phyloP scores from a whole-genome alignment of 305 asterid species.

The Fraxinus nigra region DNA sequence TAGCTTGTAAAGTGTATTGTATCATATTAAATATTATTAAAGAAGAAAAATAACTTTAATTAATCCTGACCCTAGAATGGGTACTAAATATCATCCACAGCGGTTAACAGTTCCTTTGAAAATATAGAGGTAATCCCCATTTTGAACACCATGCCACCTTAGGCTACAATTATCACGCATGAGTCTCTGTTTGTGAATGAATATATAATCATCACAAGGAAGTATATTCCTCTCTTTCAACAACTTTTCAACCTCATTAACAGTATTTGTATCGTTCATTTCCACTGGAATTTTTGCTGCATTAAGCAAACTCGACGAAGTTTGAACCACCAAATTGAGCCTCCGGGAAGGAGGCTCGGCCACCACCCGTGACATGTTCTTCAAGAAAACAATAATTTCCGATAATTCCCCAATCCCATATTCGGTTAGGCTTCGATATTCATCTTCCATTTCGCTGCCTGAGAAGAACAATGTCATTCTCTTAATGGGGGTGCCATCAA shows the following conservation, averaged over 20 bases:
- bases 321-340: constrained; percentile 51
- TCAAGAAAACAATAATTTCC: constrained; percentile 44
- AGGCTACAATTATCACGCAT: constrained; percentile 65
- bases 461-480: constrained; percentile 52
- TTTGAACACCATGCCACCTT: constrained; percentile 89
- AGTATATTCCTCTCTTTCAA: constrained; percentile 41
- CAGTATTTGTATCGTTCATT: constrained; percentile 49
- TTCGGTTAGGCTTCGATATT: constrained; percentile 32
- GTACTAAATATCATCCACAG: background rate
- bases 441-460: constrained; percentile 55
- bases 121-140: constrained; percentile 63
- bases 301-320: constrained; percentile 54
- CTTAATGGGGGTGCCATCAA: constrained; percentile 60
- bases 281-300: constrained; percentile 56
- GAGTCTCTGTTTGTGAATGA: constrained; percentile 77
- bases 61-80: background rate
- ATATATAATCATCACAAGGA: constrained; percentile 71
- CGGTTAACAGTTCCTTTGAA: constrained; percentile 64
- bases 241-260: constrained; percentile 45
- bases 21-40: too few relatives aligned
- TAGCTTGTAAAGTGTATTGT: too few relatives aligned
- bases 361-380: constrained; percentile 29
- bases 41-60: background rate
- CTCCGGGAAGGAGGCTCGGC: constrained; percentile 42
- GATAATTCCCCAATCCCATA: constrained; percentile 43